Conservation (phyloP, 2,329 filamentous ascomycete genomes). For the Penicillium sclerotiorum region DNA sequence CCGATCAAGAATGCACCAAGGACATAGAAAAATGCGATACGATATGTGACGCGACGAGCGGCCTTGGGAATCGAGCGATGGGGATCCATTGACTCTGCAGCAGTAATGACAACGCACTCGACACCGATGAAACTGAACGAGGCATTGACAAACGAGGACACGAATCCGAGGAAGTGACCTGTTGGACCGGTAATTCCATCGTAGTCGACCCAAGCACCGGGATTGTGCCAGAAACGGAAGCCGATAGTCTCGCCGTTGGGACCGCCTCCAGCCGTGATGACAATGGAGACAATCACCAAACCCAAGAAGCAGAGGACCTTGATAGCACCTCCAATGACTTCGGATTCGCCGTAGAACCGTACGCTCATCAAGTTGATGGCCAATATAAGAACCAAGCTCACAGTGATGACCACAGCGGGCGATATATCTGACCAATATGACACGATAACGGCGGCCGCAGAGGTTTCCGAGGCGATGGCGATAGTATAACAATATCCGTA, state of each 20-base stretch:
- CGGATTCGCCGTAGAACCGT: constrained; percentile 36
- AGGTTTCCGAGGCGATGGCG: constrained; percentile 76
- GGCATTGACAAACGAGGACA: constrained; percentile 45
- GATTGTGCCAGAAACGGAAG: constrained; percentile 40
- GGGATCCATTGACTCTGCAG: constrained; percentile 45
- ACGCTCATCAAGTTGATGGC: constrained; percentile 36
- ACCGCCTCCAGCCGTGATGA: constrained; percentile 37
- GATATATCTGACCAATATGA: constrained; percentile 72
- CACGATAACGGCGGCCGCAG: constrained; percentile 82
- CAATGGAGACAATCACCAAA: constrained; percentile 33
- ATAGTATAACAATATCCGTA: constrained; percentile 85
- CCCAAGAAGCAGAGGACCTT: constrained; percentile 37
- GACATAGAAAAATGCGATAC: constrained; percentile 44
- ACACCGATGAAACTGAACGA: constrained; percentile 47
- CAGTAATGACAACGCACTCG: constrained; percentile 44
- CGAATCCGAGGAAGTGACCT: constrained; percentile 40
- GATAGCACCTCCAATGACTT: constrained; percentile 34
- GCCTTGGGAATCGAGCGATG: constrained; percentile 45
- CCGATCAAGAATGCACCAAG: constrained; percentile 34
- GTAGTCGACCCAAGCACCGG: constrained; percentile 36
- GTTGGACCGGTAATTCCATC: constrained; percentile 33
- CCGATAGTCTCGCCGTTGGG: constrained; percentile 35
- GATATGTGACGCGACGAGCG: constrained; percentile 43
- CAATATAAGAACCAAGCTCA: constrained; percentile 34
- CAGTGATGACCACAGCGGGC: constrained; percentile 70